Evolutionary conservation across 2,329 filamentous ascomycete genomes (phyloP).

Genomic region (Cadophora malorum): DNA sequence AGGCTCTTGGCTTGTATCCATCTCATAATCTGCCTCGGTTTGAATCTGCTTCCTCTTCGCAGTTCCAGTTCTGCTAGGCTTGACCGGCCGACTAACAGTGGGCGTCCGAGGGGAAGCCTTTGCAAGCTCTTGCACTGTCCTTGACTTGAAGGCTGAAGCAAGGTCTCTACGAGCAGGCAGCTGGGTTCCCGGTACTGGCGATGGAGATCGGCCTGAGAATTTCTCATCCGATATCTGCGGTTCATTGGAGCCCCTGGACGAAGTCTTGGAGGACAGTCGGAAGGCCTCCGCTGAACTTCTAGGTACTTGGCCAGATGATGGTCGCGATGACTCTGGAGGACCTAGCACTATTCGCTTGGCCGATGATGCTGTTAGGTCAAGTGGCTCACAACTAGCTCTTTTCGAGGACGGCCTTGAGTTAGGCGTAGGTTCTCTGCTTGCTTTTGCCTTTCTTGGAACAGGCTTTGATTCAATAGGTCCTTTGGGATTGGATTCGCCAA

Average conservation of each 20-base stretch:
- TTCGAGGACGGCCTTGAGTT: slow-evolving; percentile 25
- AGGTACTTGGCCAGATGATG: slow-evolving; percentile 1
- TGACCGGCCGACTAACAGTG: not conserved
- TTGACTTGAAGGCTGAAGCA: slow-evolving; percentile 8
- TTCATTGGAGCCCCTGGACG: slow-evolving; percentile 12
- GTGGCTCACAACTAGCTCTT: slow-evolving; percentile 3
- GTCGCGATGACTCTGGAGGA: not conserved
- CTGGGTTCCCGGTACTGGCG: not conserved
- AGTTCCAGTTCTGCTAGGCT: not conserved
- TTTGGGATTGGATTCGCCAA: not conserved
- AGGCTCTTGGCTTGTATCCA: slow-evolving; percentile 37
- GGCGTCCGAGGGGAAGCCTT: slow-evolving; percentile 10
- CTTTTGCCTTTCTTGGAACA: not conserved
- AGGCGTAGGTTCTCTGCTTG: not conserved
- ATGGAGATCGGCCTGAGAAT: not conserved
- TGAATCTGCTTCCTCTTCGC: slow-evolving; percentile 12
- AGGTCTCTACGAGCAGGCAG: slow-evolving; percentile 21
- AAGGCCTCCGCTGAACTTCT: slow-evolving; percentile 11
- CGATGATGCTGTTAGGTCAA: slow-evolving; percentile 6
- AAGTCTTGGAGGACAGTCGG: not conserved
- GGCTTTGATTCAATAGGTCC: not conserved
- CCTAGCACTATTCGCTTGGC: not conserved
- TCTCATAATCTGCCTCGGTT: slow-evolving; percentile 14
- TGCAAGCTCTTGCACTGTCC: not conserved
- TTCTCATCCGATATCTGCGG: not conserved